A percentile compares a stretch with the other conserved stretches of the same genome.
Conservation (phyloP, 148 eudicot genomes). For the Diospyros kaki region DNA sequence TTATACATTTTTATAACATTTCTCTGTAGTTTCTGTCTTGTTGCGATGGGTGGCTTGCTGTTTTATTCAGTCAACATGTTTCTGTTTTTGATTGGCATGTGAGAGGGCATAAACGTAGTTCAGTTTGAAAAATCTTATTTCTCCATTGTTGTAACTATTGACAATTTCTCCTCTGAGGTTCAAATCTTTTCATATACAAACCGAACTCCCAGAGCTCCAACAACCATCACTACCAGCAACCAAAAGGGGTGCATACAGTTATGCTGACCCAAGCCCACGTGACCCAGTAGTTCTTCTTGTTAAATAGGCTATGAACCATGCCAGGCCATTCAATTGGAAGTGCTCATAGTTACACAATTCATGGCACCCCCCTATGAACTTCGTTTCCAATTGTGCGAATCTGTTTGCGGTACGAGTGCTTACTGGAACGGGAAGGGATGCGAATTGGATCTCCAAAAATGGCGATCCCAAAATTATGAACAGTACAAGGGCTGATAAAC, state of each 20-base stretch:
- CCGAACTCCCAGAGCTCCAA: background rate
- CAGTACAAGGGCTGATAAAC: too few species aligned
- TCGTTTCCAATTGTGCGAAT: too few species aligned
- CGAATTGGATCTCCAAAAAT: too few species aligned
- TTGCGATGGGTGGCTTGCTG: background rate
- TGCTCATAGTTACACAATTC: too few species aligned
- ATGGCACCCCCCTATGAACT: too few species aligned
- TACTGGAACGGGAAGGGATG: too few species aligned
- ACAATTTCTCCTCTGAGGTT: background rate
- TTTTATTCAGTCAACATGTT: background rate
- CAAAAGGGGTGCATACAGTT: background rate
- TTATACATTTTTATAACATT: too few species aligned
- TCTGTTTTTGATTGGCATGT: background rate
- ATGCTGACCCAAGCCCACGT: background rate
- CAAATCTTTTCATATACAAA: background rate
- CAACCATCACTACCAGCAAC: background rate
- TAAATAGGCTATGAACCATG: background rate
- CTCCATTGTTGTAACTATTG: background rate
- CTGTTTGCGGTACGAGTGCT: too few species aligned
- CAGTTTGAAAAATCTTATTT: conserved; percentile 1
- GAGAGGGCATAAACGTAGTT: background rate
- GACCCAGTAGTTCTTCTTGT: background rate
- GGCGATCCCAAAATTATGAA: too few species aligned
- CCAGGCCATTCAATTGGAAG: too few species aligned
- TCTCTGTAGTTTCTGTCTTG: background rate